Base-by-base conservation (phyloP, 2,329 filamentous ascomycete species). In the Cryphonectria japonica region DNA sequence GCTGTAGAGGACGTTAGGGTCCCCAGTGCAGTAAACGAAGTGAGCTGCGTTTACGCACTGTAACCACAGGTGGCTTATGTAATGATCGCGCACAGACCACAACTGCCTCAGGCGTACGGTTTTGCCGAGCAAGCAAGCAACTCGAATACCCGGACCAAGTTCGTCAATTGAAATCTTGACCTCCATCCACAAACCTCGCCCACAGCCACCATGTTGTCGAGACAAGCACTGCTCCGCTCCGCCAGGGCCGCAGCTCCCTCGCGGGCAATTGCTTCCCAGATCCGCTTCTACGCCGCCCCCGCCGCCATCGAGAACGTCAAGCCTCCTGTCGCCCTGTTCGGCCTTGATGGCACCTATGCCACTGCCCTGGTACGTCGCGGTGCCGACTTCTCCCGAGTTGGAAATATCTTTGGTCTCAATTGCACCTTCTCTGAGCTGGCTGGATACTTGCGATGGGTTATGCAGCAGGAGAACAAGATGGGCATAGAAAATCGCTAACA, bases 281-380 rank as follows among this genome's bases (percentile, higher is more conserved):
- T 89, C 83, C 92, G 95, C 83, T 89, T 89, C 83, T 98, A 94
- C 84, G 94, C 94, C 79, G 85, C 88, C 74, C 83, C 89, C 74
- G 86, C 88, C 79, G 82, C 89, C 77, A 82, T 87, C 79, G 85
- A 89, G 82, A 89, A 91, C 73, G 84, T 90, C 82, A 95, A 93
- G 88, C 91, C 95, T 78, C 96, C 96, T 77, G 87, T 98, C 81
- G 89, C 95, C 78, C 89, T 99, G 80, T 99, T 94, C 85, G 96
- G 96, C 78, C 86, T 99, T 81, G 96, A 98, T 85, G 96, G 96
- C 84, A 98, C 95, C 82, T 99, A 99, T 86, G 96, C 96, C 82
- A 94, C 92, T 86, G 96, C 96, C 86, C 89, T 99, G 91, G 96
- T 99, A 95, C 83, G 93, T 76, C 71, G 71, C 71, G 60, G 39